A percentile compares a stretch with the other conserved stretches of the same genome.
These are phyloP conservation scores for Xanthoparmelia taractica DNA, from an alignment of 495 filamentous ascomycete genomes.

Conservation along the genomic window DNA sequence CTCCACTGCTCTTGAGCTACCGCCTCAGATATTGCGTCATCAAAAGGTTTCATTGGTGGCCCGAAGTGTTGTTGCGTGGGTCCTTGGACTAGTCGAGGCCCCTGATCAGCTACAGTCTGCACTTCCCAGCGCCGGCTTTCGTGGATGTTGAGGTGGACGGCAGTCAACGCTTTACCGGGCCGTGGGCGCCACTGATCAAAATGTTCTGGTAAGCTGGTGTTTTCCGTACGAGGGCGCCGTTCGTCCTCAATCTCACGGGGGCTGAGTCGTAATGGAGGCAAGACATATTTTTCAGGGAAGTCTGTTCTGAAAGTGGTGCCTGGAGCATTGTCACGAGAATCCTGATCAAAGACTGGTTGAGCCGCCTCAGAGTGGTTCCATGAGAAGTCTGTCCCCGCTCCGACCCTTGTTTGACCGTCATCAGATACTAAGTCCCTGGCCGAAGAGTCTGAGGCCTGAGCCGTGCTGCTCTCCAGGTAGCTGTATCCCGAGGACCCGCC, in stretches of 20 bases:
- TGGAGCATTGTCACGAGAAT: neutral
- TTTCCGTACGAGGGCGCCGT: too few relatives aligned
- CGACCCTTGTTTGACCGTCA: neutral
- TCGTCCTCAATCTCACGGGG: too few relatives aligned
- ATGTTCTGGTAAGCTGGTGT: too few relatives aligned
- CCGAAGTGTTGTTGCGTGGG: slow-evolving; percentile 1
- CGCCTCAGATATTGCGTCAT: neutral
- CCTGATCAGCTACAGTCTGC: neutral
- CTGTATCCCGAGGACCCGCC: neutral
- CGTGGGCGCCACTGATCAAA: neutral
- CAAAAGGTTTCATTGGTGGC: slow-evolving; percentile 11
- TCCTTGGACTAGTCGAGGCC: neutral
- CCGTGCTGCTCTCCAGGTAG: neutral
- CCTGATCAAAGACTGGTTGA: neutral
- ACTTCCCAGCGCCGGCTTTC: neutral
- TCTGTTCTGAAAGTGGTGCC: too few relatives aligned
- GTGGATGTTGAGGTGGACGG: neutral
- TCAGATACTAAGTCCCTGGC: neutral
- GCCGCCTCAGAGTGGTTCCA: neutral
- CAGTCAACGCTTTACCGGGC: neutral
- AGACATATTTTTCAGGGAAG: neutral
- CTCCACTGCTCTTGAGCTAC: slow-evolving; percentile 4
- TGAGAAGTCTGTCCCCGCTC: neutral
- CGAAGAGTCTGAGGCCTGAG: neutral
- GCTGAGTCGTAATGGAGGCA: neutral